These are phyloP conservation scores for Suhomyces wounanorum DNA, from an alignment of 1,139 yeast species.

Conservation along the genomic window DNA sequence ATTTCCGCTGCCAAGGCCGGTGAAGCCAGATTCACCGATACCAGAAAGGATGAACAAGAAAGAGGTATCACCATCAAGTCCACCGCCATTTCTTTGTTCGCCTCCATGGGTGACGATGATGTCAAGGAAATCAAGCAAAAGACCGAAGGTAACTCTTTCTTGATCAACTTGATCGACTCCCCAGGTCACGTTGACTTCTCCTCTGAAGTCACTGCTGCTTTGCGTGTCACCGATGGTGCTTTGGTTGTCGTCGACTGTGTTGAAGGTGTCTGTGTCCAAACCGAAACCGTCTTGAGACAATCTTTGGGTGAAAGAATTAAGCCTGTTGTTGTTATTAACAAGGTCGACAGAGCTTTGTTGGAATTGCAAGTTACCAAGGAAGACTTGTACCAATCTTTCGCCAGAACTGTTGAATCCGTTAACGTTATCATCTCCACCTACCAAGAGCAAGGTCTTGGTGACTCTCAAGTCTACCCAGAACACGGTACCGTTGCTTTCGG, in stretches of 20 bases:
- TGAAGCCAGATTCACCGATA: slow-evolving; percentile 99
- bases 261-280: slow-evolving; percentile 99
- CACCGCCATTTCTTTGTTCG: slow-evolving; percentile 95
- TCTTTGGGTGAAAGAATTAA: slow-evolving; percentile 99
- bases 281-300: slow-evolving; percentile 99
- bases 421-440: slow-evolving; percentile 97
- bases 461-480: slow-evolving; percentile 98
- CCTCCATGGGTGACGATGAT: slow-evolving; percentile 88
- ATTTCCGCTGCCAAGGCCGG: slow-evolving; percentile 99
- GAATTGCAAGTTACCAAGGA: slow-evolving; percentile 99
- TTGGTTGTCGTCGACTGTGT: slow-evolving; percentile 98
- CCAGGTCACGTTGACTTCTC: slow-evolving; percentile 99
- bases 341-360: slow-evolving; percentile 98
- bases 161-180: slow-evolving; percentile 97
- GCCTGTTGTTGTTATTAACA: slow-evolving; percentile 98
- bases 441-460: slow-evolving; percentile 89
- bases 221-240: slow-evolving; percentile 99
- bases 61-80: slow-evolving; percentile 99
- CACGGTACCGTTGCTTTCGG: slow-evolving; percentile 99
- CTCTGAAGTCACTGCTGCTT: slow-evolving; percentile 99
- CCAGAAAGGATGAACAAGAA: slow-evolving; percentile 99
- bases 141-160: slow-evolving; percentile 91
- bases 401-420: slow-evolving; percentile 99
- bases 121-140: slow-evolving; percentile 94
- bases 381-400: slow-evolving; percentile 96